Conservation (phyloP, 495 filamentous ascomycete genomes). For the Penicillium simplicissimum region DNA sequence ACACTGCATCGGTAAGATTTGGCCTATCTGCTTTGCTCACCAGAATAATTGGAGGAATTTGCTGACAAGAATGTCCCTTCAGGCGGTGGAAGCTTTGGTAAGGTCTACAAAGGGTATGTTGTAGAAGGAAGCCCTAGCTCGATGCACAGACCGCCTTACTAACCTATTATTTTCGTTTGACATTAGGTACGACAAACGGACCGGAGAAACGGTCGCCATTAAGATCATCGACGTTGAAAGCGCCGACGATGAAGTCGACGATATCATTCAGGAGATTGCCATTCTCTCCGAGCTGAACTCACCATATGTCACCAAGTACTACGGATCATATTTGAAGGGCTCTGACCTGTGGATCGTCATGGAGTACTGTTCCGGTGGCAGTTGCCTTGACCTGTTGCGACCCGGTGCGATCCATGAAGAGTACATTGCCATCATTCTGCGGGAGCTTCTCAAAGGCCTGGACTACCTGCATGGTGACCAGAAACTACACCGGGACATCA, state of each 20-base stretch:
- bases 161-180: neutral
- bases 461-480: conserved; percentile 94
- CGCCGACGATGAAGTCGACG: conserved; percentile 97
- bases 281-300: conserved; percentile 94
- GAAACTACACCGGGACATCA: conserved; percentile 96
- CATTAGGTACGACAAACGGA: conserved; percentile 75
- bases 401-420: conserved; percentile 89
- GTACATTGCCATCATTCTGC: conserved; percentile 91
- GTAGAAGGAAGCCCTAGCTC: neutral
- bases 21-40: neutral
- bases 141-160: neutral
- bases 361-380: conserved; percentile 93
- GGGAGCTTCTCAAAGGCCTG: conserved; percentile 84
- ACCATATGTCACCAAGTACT: conserved; percentile 93
- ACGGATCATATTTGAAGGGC: conserved; percentile 92
- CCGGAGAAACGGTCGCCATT: conserved; percentile 85
- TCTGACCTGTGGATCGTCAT: conserved; percentile 97
- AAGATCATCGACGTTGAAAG: conserved; percentile 98
- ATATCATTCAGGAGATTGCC: conserved; percentile 97
- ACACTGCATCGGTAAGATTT: conserved; percentile 78
- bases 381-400: conserved; percentile 88
- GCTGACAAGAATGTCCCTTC: conserved; percentile 6
- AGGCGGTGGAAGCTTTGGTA: conserved; percentile 90
- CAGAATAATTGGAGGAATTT: neutral
- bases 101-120: conserved; percentile 89